phyloP scores from a whole-genome alignment of 345 rosid genomes.

The Aquilaria yunnanensis region DNA sequence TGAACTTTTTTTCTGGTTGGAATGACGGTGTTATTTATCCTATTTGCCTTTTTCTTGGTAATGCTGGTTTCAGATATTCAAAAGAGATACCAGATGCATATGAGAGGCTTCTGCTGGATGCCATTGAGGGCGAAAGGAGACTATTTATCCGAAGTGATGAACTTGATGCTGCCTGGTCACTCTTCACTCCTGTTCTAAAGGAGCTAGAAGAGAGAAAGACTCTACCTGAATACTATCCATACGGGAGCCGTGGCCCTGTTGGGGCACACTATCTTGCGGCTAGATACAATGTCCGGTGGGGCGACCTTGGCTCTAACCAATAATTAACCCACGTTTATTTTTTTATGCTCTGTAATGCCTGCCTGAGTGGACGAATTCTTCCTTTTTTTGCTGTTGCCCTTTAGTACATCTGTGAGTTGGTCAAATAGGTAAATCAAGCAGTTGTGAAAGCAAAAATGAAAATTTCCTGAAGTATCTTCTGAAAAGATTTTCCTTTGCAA shows the following conservation, averaged over 20 bases:
- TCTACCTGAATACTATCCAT: conserved; percentile 85
- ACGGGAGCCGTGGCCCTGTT: conserved; percentile 98
- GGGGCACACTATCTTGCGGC: conserved; percentile 99
- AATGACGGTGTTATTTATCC: not conserved
- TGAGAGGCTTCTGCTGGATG: conserved; percentile 92
- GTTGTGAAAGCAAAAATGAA: no score
- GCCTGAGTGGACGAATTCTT: no score
- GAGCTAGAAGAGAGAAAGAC: conserved; percentile 82
- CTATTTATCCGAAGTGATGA: conserved; percentile 95
- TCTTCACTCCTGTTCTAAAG: conserved; percentile 74
- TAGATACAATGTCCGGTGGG: conserved; percentile 88
- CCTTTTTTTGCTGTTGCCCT: no score
- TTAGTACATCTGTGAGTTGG: no score
- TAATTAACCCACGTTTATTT: conserved; percentile 10
- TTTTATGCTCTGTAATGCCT: not conserved
- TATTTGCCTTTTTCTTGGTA: not conserved
- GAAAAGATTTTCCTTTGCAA: no score
- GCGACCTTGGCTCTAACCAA: conserved; percentile 66
- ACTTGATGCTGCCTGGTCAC: conserved; percentile 92
- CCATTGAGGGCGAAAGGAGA: conserved; percentile 96
- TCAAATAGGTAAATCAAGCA: no score
- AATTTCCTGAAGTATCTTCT: no score
- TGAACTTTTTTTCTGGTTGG: not conserved
- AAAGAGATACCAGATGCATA: conserved; percentile 98
- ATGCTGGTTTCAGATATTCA: conserved; percentile 48